These are phyloP conservation scores for Martiniozyma abietophila DNA, from an alignment of 805 yeast genomes.

Conservation along the genomic window DNA sequence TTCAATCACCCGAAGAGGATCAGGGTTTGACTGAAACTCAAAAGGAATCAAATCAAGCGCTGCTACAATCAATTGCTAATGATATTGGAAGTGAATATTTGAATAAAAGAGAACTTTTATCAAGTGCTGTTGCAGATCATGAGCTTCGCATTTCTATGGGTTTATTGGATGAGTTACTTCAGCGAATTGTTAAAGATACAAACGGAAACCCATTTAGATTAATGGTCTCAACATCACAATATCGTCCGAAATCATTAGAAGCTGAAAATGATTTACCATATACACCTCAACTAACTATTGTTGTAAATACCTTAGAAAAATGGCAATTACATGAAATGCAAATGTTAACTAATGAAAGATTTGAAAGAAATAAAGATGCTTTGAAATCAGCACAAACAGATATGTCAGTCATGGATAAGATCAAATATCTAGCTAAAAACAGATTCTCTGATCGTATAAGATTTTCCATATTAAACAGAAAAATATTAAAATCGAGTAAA, in stretches of 20 bases:
- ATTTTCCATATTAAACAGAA: constrained; percentile 14
- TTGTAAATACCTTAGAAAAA: constrained; percentile 10
- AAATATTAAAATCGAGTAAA: constrained; percentile 13
- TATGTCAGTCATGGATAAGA: constrained; percentile 14
- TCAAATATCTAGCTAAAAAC: constrained; percentile 16
- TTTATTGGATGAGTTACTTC: constrained; percentile 40
- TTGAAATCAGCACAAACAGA: constrained; percentile 3
- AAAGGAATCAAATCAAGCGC: constrained; percentile 4
- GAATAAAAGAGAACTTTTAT: constrained; percentile 28
- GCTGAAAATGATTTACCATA: constrained; percentile 1
- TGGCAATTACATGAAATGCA: constrained; percentile 10
- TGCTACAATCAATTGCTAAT: constrained; percentile 15
- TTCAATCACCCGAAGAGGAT: constrained; percentile 2
- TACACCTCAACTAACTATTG: constrained; percentile 6
- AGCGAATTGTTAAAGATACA: constrained; percentile 25
- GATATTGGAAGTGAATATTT: constrained; percentile 25
- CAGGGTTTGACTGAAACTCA: not conserved
- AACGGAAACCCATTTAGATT: constrained; percentile 31
- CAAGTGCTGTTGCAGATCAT: constrained; percentile 47
- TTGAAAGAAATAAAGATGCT: constrained; percentile 4
- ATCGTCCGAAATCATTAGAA: not conserved
- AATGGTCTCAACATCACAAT: constrained; percentile 15
- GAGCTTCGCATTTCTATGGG: constrained; percentile 58
- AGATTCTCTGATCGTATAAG: constrained; percentile 11
- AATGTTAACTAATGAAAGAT: constrained; percentile 17